Evolutionary conservation across 352 stramenopile genomes (phyloP).

Genomic region (Pythium monospermum): DNA sequence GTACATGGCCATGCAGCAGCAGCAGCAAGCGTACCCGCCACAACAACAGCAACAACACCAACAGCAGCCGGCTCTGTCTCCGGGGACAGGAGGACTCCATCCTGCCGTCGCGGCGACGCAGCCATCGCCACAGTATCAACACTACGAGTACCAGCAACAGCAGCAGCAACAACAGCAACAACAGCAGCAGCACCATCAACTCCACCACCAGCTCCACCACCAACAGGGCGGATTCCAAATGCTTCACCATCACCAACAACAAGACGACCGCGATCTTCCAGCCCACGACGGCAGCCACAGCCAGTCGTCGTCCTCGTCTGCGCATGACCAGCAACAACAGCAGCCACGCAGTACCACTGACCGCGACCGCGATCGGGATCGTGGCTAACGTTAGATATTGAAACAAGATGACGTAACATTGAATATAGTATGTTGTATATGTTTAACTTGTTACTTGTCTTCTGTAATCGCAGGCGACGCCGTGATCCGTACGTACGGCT

Average conservation of each 20-base stretch:
- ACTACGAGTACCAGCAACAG: slow-evolving; percentile 39
- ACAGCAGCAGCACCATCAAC: slow-evolving; percentile 36
- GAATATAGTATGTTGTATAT: no score
- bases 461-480: slow-evolving; percentile 55
- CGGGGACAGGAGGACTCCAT: slow-evolving; percentile 15
- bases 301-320: no score
- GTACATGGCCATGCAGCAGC: slow-evolving; percentile 74
- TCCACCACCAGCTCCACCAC: slow-evolving; percentile 21
- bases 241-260: background rate
- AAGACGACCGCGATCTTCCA: no score
- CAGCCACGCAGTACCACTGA: no score
- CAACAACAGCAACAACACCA: slow-evolving; percentile 18
- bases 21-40: slow-evolving; percentile 33
- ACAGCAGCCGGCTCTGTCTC: slow-evolving; percentile 9
- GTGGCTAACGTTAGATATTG: no score
- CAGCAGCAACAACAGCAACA: slow-evolving; percentile 31
- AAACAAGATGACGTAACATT: no score
- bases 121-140: slow-evolving; percentile 42
- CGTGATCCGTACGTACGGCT: slow-evolving; percentile 71
- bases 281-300: no score
- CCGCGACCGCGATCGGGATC: no score
- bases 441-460: slow-evolving; percentile 50
- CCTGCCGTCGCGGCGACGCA: slow-evolving; percentile 24
- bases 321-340: no score
- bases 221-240: background rate